Percentiles rank a stretch among this genome's conserved stretches.
phyloP scores from a whole-genome alignment of 805 yeast genomes.

The Candida pseudoglaebosa region DNA sequence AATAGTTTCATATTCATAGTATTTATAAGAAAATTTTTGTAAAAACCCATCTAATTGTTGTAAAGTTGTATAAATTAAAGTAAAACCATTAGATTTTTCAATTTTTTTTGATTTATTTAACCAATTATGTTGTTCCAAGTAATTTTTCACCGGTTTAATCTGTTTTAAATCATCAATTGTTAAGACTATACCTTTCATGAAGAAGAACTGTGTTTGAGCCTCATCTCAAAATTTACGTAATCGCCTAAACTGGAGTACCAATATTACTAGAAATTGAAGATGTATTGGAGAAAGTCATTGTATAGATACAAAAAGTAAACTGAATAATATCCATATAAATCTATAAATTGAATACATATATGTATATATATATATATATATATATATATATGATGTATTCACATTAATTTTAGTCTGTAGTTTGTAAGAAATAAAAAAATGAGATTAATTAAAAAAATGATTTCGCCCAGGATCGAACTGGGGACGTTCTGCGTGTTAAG shows the following conservation, averaged over 20 bases:
- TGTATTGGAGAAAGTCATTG: neutral
- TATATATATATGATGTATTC: no score
- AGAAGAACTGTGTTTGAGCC: neutral
- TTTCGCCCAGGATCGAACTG: constrained; percentile 99
- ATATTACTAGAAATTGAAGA: neutral
- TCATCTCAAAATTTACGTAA: constrained; percentile 1
- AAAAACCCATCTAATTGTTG: constrained; percentile 6
- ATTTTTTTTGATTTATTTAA: constrained; percentile 18
- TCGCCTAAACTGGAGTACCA: constrained; percentile 3
- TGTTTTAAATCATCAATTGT: constrained; percentile 10
- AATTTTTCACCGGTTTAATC: constrained; percentile 18
- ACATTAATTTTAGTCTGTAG: no score
- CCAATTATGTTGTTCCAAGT: constrained; percentile 12
- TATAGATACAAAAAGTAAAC: constrained; percentile 4
- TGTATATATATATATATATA: no score
- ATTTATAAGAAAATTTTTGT: neutral
- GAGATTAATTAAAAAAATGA: constrained; percentile 66
- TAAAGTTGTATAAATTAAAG: constrained; percentile 13
- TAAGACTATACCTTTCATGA: constrained; percentile 6
- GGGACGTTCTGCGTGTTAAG: constrained; percentile 99
- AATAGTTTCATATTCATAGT: neutral
- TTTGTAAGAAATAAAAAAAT: no score
- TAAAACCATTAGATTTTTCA: constrained; percentile 8
- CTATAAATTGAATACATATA: no score
- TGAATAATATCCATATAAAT: constrained; percentile 3